Base-by-base conservation (phyloP, 2,329 filamentous ascomycete species). In the Lasiodiplodia sp. region DNA sequence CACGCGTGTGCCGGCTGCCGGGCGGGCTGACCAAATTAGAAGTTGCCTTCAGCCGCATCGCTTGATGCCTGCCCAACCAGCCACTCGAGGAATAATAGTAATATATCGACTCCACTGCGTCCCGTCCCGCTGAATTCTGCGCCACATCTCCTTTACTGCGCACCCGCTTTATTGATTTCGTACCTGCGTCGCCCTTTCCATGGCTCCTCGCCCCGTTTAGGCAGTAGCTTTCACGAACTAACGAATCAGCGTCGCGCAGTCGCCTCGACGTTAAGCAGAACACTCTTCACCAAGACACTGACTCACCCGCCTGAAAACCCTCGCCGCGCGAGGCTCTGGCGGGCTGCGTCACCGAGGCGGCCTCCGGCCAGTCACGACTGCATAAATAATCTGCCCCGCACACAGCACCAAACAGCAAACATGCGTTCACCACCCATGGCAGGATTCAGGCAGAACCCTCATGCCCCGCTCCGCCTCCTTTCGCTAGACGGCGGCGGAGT, bases 401-500 rank as follows among this genome's bases (percentile, higher is more conserved):
- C 40, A 23, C 55, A 38, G 11, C 53, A 51, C 10, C 44, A 37
- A 37, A 4, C 55, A 55, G 16, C 57, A 12, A 56, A 40, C 57
- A 68, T 68, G 66, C 66, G 37, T 25, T 62, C 66, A 31, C 66
- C 66, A 53, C 57, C 47, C 11, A 60, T 67, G 65, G 66, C 63
- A 55, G 66, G 66, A 38, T 44, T 51, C 49, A 44, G 34, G 34
- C 49, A n/a, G n/a, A 63, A 68, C 52, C 76, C 77, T 5, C 70
- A 75, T 49, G 78, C 78, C 44, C 78, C 78, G 11, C 68, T 79
- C 62, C 75, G 78, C 28, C 66, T 78, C 25, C 71, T 79, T 1
- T 79, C 78, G 7, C 72, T 80, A 4, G 79, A 80, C 67, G 79
- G 79, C 47, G 79, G 79, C 10, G 79, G 79, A n/a, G 79, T 81